A percentile compares a stretch with the other conserved stretches of the same genome.
These are phyloP conservation scores for Oryza punctata DNA, from an alignment of 176 grass and related monocot species.

Conservation along the genomic window DNA sequence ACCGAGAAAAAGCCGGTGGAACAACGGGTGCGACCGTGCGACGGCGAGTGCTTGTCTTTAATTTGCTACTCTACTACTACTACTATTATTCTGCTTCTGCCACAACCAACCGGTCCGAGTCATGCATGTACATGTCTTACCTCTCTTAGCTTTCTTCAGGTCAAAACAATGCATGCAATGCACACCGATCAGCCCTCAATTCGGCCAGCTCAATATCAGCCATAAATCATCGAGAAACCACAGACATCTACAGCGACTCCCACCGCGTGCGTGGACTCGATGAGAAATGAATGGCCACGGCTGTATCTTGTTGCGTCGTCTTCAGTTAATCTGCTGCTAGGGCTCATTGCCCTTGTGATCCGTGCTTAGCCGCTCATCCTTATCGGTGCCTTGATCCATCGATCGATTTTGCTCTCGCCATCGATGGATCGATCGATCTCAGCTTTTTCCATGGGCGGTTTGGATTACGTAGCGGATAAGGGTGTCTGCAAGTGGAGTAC, in stretches of 20 bases:
- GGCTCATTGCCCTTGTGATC: constrained; percentile 7
- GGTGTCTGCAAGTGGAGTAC: not conserved
- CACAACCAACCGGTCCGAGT: constrained; percentile 21
- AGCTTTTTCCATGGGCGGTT: not conserved
- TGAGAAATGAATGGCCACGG: constrained; percentile 1
- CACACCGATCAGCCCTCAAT: no score
- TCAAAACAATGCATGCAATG: not conserved
- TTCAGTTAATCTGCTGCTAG: not conserved
- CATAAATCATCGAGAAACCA: not conserved
- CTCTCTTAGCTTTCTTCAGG: not conserved
- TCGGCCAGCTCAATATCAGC: not conserved
- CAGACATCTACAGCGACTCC: not conserved
- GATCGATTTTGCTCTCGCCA: not conserved
- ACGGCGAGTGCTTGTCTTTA: constrained; percentile 16
- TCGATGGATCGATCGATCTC: not conserved
- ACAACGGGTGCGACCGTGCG: not conserved
- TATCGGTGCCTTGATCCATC: not conserved
- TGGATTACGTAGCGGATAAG: constrained; percentile 30
- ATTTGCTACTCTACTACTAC: not conserved
- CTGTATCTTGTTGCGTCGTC: not conserved
- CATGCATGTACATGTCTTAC: not conserved
- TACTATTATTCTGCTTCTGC: not conserved
- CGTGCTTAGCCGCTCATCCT: not conserved
- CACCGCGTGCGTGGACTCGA: not conserved
- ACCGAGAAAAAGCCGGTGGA: not conserved